Conservation (phyloP, 1,284 basidiomycete species). For the Clitocybe nebularis region DNA sequence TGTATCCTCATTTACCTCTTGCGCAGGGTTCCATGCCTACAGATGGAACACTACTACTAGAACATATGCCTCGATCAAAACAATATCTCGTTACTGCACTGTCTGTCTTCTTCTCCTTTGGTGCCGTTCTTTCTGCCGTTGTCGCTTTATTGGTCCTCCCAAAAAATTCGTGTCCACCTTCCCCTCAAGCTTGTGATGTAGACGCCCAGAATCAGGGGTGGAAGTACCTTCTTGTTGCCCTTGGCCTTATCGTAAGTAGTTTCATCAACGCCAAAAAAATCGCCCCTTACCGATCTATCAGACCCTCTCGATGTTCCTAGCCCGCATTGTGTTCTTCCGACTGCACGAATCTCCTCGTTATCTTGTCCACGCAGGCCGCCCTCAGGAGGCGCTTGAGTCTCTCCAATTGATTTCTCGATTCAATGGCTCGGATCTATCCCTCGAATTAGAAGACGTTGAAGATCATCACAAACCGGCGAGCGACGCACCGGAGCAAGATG, state of each 20-base stretch:
- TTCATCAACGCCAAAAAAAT: conserved; percentile 2
- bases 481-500: conserved; percentile 4
- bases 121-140: conserved; percentile 80
- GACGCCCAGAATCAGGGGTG: conserved; percentile 77
- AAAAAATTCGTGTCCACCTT: conserved; percentile 61
- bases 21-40: conserved; percentile 90
- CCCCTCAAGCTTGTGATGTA: conserved; percentile 55
- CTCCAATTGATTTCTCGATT: conserved; percentile 80
- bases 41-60: conserved; percentile 90
- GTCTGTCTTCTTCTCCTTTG: conserved; percentile 94
- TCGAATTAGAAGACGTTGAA: conserved; percentile 71
- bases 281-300: conserved; percentile 27
- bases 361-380: conserved; percentile 81
- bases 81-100: conserved; percentile 92
- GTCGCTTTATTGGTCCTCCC: conserved; percentile 80
- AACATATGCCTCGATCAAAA: conserved; percentile 89
- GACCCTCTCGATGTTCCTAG: conserved; percentile 85
- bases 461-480: conserved; percentile 38
- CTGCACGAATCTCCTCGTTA: conserved; percentile 92
- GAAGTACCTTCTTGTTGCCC: conserved; percentile 74
- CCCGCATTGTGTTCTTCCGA: conserved; percentile 85
- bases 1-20: conserved; percentile 7
- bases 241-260: conserved; percentile 53
- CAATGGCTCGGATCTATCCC: conserved; percentile 70
- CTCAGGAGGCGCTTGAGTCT: conserved; percentile 77